A percentile compares a stretch with the other conserved stretches of the same genome.
Conservation (phyloP, 2,329 filamentous ascomycete species). For the Pseudogymnoascus sp. region DNA sequence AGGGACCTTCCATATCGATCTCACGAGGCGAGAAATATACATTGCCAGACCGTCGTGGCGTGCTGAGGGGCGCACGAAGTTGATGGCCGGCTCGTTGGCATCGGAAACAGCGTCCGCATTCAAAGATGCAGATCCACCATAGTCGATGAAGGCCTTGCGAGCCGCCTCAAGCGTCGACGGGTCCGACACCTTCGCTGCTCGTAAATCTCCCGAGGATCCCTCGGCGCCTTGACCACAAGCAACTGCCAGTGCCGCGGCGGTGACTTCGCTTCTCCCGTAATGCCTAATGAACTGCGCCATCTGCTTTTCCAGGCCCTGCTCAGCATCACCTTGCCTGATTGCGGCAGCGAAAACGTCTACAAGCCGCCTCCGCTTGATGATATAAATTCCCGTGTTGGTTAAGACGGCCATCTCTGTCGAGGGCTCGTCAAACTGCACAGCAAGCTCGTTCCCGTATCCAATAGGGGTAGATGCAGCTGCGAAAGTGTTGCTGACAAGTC, state of each 20-base stretch:
- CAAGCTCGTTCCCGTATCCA: constrained; percentile 91
- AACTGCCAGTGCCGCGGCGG: constrained; percentile 85
- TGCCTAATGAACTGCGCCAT: constrained; percentile 75
- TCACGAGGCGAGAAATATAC: constrained; percentile 81
- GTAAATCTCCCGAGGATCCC: constrained; percentile 59
- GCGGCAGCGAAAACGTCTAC: constrained; percentile 88
- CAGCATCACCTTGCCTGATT: constrained; percentile 64
- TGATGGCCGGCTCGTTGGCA: constrained; percentile 57
- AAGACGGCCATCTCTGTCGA: constrained; percentile 82
- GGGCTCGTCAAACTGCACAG: constrained; percentile 85
- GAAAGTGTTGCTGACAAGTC: constrained; percentile 66
- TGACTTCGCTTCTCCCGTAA: constrained; percentile 83
- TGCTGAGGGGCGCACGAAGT: constrained; percentile 79
- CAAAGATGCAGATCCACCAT: constrained; percentile 78
- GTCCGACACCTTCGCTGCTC: constrained; percentile 66
- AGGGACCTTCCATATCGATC: constrained; percentile 76
- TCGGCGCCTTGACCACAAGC: constrained; percentile 91
- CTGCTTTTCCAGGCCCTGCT: constrained; percentile 74
- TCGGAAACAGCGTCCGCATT: constrained; percentile 66
- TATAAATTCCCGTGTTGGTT: constrained; percentile 83
- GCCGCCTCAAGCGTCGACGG: constrained; percentile 80
- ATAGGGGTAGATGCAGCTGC: constrained; percentile 58
- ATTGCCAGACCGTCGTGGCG: constrained; percentile 81
- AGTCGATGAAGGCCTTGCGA: constrained; percentile 82
- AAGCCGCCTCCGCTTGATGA: constrained; percentile 73